phyloP scores from a whole-genome alignment of 2,329 filamentous ascomycete species.

The Lachnellula hyalina region DNA sequence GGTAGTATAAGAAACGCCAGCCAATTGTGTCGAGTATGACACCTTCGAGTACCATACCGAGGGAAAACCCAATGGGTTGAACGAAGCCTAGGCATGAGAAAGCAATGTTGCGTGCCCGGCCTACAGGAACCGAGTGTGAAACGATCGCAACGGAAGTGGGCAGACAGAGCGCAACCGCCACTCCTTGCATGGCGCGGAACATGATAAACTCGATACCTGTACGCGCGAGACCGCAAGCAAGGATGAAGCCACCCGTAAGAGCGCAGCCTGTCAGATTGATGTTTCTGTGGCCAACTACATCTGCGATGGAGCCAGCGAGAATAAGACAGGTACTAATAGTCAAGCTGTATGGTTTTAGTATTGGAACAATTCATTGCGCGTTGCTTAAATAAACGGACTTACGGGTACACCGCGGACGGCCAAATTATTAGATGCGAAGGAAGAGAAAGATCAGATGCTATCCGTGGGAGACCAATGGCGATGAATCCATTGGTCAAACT shows the following conservation, averaged over 20 bases:
- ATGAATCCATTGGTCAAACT: slow-evolving; percentile 32
- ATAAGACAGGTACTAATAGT: slow-evolving; percentile 42
- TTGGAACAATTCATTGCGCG: neutral
- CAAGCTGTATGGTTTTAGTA: slow-evolving; percentile 26
- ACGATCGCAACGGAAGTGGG: slow-evolving; percentile 46
- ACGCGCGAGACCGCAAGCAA: slow-evolving; percentile 38
- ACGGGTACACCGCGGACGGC: slow-evolving; percentile 10
- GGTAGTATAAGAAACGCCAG: slow-evolving; percentile 45
- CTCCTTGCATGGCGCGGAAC: slow-evolving; percentile 41
- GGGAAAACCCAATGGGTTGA: slow-evolving; percentile 44
- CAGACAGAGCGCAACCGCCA: slow-evolving; percentile 43
- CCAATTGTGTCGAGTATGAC: slow-evolving; percentile 42
- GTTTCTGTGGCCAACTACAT: slow-evolving; percentile 40
- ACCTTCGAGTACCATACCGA: slow-evolving; percentile 46
- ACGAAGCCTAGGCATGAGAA: slow-evolving; percentile 42
- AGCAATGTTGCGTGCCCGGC: slow-evolving; percentile 34
- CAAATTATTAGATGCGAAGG: slow-evolving; percentile 9
- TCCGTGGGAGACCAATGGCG: slow-evolving; percentile 36
- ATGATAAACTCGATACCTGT: slow-evolving; percentile 40
- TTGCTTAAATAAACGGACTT: neutral
- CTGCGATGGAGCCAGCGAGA: slow-evolving; percentile 44
- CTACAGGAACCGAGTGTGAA: slow-evolving; percentile 38
- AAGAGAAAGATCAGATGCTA: slow-evolving; percentile 33
- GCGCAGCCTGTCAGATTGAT: slow-evolving; percentile 42
- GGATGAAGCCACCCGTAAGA: slow-evolving; percentile 37